Evolutionary conservation across 2,329 filamentous ascomycete genomes (phyloP), one percentile per base, ranked within the genome.

Genomic region (Verticillium longisporum): DNA sequence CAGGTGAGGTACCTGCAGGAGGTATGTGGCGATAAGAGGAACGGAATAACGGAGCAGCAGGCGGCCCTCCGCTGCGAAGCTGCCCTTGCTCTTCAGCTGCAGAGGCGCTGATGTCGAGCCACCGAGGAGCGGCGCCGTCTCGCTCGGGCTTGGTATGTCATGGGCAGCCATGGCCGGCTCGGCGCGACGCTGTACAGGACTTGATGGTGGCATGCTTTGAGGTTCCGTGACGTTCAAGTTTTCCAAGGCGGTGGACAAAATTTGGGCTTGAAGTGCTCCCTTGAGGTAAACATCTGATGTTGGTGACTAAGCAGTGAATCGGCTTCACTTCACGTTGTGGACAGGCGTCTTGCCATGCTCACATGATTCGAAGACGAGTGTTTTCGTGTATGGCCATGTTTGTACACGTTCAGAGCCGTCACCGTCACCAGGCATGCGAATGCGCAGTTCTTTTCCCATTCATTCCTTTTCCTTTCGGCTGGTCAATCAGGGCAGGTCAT

Each of bases 11-110:
- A 56, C 55, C 56, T 64, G 63, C 5, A 84, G 72, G 1, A 84
- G 68, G 63, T 83, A 84, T 1, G 81, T 84, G n/a, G 78, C 71
- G 58, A 81, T 77, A 21, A 84, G 71, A 6, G 82, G 81, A 1
- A 78, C 61, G 0, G 79, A 80, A 66, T 80, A 80, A 9, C 59
- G 50, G 38, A 61, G 57, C 38, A 65, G 60, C 32, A 65, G 34
- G 38, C 63, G 61, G 32, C 58, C 61, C 55, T 65, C 63, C 31
- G 7, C 13, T n/a, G 34, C 7, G 18, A 58, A 15, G 26, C 26
- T 50, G 6, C 56, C 56, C 31, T 58, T 36, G 36, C 21, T 32
- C 14, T 45, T 31, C 15, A 21, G 18, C 18, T 21, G 18, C 18
- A 21, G 11, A 18, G 56, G 38, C 10, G 14, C 18, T n/a, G 21